Base-by-base conservation (phyloP, 495 filamentous ascomycete species). In the Pseudevernia furfuracea region DNA sequence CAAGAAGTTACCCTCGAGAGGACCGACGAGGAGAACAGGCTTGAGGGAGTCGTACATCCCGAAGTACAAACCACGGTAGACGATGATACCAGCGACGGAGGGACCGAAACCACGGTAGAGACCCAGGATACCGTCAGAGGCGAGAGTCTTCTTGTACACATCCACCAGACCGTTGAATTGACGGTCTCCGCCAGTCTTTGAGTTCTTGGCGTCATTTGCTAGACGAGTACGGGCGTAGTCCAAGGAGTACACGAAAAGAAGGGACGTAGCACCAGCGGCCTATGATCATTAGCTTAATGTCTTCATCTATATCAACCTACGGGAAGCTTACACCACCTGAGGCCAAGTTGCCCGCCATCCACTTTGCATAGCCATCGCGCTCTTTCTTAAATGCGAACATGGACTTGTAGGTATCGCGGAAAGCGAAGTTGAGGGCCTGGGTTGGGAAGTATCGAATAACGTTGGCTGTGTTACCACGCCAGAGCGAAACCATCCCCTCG, bases 361-460 rank as follows among this genome's bases (percentile, higher is more conserved):
- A 97, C 90, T 94, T 96, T 74, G 79, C 78, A 79, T 98, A 98
- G 72, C 94, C 94, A 81, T 98, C 94, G 80, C 88, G 86, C 61
- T 98, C 94, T 88, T 97, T 97, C 91, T 97, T 98, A 89, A 89
- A 98, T 77, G 90, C 88, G 88, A 98, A 98, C 93, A 97, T 96
- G 71, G 87, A 82, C 90, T 98, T 98, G 90, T 96, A 98, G 85
- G 92, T 96, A 79, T 98, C 94, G 82, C 95, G 95, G 94, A 98
- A 98, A 74, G 94, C 94, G 78, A 98, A 98, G 91, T 98, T 98
- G 75, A 98, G 82, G 69, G 94, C 94, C 87, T 98, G 94, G 75
- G 94, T 98, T 69, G 94, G 94, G 90, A 98, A 98, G 86, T 98
- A 98, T 87, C 94, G 95, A 84, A 98, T 96, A 80, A 98, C 94